Conservation (phyloP, 129 eudicot genomes). For the Ambrosia artemisiifolia region DNA sequence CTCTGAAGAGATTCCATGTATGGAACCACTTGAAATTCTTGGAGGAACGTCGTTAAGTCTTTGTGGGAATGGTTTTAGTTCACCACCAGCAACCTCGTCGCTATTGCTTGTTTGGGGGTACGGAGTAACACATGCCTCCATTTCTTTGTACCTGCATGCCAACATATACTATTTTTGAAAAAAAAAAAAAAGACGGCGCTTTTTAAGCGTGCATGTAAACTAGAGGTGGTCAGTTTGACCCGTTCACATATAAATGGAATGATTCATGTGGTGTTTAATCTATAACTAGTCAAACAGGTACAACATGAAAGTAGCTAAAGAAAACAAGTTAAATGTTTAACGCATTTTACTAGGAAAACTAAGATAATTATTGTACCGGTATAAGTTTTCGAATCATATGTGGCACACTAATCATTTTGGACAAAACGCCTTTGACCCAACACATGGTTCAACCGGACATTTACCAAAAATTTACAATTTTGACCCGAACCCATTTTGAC, state of each 20-base stretch:
- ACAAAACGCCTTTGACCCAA: background rate
- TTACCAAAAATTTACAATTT: background rate
- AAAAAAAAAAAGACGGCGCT: background rate
- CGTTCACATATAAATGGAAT: background rate
- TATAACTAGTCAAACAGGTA: background rate
- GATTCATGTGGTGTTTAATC: background rate
- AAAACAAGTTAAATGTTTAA: too few species aligned
- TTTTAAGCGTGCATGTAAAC: background rate
- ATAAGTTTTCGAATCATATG: background rate
- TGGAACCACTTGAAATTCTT: constrained; percentile 40
- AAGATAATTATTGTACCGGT: background rate
- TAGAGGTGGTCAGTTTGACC: background rate
- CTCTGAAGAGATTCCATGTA: constrained; percentile 45
- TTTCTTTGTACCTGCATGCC: constrained; percentile 43
- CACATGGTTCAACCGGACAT: background rate
- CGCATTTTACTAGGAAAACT: background rate
- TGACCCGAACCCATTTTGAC: background rate
- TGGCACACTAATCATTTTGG: background rate
- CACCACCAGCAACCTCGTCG: constrained; percentile 44
- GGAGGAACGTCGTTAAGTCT: constrained; percentile 56
- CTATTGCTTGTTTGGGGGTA: constrained; percentile 32
- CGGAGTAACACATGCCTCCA: constrained; percentile 56
- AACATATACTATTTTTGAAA: background rate
- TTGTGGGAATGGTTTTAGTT: constrained; percentile 52
- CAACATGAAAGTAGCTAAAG: too few species aligned